A percentile compares a stretch with the other conserved stretches of the same genome.
phyloP scores from a whole-genome alignment of 179 eudicot genomes.

The Beta lomatogona region DNA sequence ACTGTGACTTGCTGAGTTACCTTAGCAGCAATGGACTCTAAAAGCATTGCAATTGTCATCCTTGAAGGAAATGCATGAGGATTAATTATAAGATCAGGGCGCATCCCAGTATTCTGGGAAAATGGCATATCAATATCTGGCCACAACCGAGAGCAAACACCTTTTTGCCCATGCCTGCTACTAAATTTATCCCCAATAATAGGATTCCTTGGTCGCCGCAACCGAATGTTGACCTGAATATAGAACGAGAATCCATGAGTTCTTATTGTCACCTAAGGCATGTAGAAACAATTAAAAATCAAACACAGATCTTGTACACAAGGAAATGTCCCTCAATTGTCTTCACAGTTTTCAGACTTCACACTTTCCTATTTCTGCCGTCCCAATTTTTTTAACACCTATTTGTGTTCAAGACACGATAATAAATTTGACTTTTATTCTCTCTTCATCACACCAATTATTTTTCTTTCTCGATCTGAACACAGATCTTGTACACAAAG shows the following conservation, averaged over 20 bases:
- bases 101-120: constrained; percentile 86
- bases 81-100: constrained; percentile 96
- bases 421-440: background rate
- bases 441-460: background rate
- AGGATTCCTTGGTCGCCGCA: constrained; percentile 90
- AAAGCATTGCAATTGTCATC: constrained; percentile 97
- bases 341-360: background rate
- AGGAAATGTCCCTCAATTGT: background rate
- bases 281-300: background rate
- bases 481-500: background rate
- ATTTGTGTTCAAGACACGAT: too few species aligned
- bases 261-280: background rate
- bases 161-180: constrained; percentile 98
- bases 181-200: constrained; percentile 96
- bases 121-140: constrained; percentile 94
- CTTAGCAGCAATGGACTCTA: constrained; percentile 98
- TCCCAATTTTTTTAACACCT: background rate
- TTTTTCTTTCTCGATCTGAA: background rate
- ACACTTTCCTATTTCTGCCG: background rate
- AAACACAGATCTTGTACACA: background rate
- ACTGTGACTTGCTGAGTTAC: constrained; percentile 35
- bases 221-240: constrained; percentile 75
- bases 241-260: background rate
- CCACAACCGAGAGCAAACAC: constrained; percentile 96
- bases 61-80: constrained; percentile 99